Base-by-base conservation (phyloP, 75 land plant genomes). In the Isoetes taiwanensis region DNA sequence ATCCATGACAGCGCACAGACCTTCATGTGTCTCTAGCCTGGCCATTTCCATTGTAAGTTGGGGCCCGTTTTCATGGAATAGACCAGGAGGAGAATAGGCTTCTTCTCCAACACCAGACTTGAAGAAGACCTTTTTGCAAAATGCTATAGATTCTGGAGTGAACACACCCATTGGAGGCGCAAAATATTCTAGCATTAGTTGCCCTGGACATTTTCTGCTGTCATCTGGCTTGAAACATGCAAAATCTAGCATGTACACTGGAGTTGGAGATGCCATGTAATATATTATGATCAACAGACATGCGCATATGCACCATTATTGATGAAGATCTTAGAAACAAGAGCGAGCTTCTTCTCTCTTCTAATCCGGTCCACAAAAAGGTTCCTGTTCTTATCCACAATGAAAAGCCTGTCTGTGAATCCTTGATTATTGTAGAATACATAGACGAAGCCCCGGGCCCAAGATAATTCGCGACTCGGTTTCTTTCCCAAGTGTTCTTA, bases 321-420 rank as follows among this genome's bases (percentile, higher is more conserved):
- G 50, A 46, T 19, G 12, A 46, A 23, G 50, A 46, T n/a, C 8
- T 46, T 5, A 46, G 16, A n/a, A 46, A n/a, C 50, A 46, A 46
- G 50, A n/a, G 50, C 50, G 50, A 46, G 50, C 50, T 46, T 6
- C 50, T 46, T 19, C 19, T 46, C 5, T 23, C 8, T 6, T 46
- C 50, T 23, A 46, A 46, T 19, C 50, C 50, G 4, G 50, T 46
- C 8, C 50, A 46, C 50, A 46, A 46, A 23, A 46, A 46, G n/a
- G 50, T 46, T 4, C 50, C 50, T 6, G 50, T 46, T 6, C 50
- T 46, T 6, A 46, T 46, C 50, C 50, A 46, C 50, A 46, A 46
- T n/a, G 50, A 23, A 16, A 46, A 23, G 50, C 19, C 50, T 6
- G 23, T 46, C 19, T 19, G 25, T 5, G 50, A 46, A 46, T 46